phyloP scores from a whole-genome alignment of 306 rosid species.

The Glycyrrhiza uralensis region DNA sequence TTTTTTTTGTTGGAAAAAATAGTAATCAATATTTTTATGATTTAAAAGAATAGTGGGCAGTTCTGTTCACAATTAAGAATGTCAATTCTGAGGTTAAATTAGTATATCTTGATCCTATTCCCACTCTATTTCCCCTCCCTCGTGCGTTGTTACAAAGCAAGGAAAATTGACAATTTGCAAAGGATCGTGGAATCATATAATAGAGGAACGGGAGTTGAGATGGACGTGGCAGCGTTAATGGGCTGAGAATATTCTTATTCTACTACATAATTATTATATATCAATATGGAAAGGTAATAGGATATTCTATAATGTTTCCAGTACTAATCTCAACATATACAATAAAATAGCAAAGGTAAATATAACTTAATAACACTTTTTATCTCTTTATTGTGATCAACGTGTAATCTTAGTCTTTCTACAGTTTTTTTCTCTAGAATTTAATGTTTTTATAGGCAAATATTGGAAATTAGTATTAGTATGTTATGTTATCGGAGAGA shows the following conservation, averaged over 20 bases:
- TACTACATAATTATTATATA: not conserved
- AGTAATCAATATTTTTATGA: not conserved
- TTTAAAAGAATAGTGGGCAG: not conserved
- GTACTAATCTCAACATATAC: no score
- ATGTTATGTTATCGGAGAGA: no score
- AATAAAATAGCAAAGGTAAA: no score
- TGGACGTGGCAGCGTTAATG: conserved; percentile 16
- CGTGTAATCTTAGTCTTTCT: no score
- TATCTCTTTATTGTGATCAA: no score
- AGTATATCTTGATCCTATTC: not conserved
- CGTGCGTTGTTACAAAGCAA: conserved; percentile 25
- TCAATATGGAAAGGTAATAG: not conserved
- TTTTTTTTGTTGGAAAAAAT: not conserved
- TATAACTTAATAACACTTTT: no score
- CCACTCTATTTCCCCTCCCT: not conserved
- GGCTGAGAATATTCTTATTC: conserved; percentile 23
- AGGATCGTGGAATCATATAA: not conserved
- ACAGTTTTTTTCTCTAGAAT: no score
- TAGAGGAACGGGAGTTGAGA: not conserved
- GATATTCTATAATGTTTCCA: no score
- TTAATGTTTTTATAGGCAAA: no score
- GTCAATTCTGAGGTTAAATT: not conserved
- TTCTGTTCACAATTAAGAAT: not conserved
- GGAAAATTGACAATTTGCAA: not conserved
- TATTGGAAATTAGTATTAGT: no score